Conservation (phyloP, 768 basidiomycete species). For the Tulasnella sp. region DNA sequence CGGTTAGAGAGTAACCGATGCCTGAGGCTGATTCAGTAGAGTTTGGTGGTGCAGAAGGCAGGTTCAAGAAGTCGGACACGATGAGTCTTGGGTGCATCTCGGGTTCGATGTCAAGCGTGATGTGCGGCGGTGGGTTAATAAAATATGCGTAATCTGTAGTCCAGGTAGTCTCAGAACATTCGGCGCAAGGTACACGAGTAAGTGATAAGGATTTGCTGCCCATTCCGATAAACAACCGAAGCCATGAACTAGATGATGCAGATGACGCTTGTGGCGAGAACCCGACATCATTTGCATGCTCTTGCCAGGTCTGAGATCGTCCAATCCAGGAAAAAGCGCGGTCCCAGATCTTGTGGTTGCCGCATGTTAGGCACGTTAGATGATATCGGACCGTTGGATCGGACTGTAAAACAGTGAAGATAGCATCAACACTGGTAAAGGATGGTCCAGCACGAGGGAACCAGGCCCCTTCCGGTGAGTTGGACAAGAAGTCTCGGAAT, state of each 20-base stretch:
- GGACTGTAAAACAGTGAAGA: neutral
- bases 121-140: neutral
- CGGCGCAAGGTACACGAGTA: neutral
- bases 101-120: neutral
- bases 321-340: neutral
- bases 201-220: neutral
- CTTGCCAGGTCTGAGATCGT: neutral
- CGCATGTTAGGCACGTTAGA: neutral
- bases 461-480: neutral
- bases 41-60: too few species aligned
- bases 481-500: neutral
- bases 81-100: neutral
- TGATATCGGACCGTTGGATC: neutral
- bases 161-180: neutral
- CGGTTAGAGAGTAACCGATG: neutral
- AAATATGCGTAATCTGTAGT: neutral
- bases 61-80: neutral
- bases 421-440: neutral
- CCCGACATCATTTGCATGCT: neutral
- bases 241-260: neutral
- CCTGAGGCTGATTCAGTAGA: too few species aligned
- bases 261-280: neutral
- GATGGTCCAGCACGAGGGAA: neutral
- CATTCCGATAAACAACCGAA: neutral
- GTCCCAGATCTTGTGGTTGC: neutral